Conservation (phyloP, 331 rosid genomes). For the Acacia pycnantha region DNA sequence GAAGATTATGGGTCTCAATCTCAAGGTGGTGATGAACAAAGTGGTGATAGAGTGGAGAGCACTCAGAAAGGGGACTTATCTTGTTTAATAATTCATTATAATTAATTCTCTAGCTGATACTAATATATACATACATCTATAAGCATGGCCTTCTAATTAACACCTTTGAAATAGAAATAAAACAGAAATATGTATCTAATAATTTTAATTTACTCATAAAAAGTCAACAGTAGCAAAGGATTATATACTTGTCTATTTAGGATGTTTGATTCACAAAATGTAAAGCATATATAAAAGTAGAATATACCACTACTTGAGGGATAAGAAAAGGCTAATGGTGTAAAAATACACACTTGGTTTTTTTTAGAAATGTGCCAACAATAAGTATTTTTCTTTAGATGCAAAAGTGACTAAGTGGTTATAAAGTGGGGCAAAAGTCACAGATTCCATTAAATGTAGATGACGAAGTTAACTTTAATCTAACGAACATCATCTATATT, state of each 20-base stretch:
- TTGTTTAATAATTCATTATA: conserved; percentile 18
- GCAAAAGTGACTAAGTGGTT: no score
- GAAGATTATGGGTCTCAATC: neutral
- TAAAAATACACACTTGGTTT: no score
- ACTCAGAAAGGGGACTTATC: conserved; percentile 25
- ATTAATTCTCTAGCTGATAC: neutral
- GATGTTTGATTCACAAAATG: neutral
- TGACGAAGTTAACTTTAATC: no score
- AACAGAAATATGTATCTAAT: neutral
- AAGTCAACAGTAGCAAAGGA: neutral
- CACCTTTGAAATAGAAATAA: neutral
- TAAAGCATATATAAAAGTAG: neutral
- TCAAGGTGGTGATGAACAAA: neutral
- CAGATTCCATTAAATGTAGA: no score
- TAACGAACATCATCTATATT: no score
- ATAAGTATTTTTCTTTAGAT: no score
- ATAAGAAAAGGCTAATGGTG: no score
- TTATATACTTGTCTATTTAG: neutral
- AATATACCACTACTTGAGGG: no score
- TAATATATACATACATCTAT: neutral
- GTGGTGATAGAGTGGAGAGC: conserved; percentile 25
- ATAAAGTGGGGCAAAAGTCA: no score
- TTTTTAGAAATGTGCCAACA: no score
- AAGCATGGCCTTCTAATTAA: neutral
- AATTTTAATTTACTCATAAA: neutral